Conservation (phyloP, 371 early-diverging fungal species). For the Mortierella sp. region DNA sequence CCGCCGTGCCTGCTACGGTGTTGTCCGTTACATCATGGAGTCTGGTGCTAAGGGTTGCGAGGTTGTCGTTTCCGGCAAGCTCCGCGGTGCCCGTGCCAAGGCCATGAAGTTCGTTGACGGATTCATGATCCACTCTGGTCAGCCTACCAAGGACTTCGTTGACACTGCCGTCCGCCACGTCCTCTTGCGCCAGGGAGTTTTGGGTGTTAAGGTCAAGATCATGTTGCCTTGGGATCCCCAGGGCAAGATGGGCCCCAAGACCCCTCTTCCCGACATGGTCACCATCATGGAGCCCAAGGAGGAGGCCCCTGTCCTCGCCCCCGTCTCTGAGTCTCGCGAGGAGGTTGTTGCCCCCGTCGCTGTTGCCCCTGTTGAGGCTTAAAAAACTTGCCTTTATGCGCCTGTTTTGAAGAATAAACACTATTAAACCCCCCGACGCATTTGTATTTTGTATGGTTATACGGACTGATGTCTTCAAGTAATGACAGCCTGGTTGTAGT, state of each 20-base stretch:
- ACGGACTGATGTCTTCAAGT: not conserved
- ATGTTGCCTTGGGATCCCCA: conserved; percentile 98
- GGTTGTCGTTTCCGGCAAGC: conserved; percentile 99
- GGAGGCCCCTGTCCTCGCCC: conserved; percentile 77
- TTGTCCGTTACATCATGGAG: conserved; percentile 99
- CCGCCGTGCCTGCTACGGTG: conserved; percentile 98
- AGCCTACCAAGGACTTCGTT: conserved; percentile 98
- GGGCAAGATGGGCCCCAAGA: conserved; percentile 97
- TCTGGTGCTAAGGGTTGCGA: conserved; percentile 99
- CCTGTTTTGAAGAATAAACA: conserved; percentile 35
- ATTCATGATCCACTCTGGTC: conserved; percentile 99
- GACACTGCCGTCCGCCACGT: conserved; percentile 99
- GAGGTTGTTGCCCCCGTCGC: conserved; percentile 60
- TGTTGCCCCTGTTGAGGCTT: conserved; percentile 57
- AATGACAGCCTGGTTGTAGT: too few relatives aligned
- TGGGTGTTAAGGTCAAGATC: conserved; percentile 99
- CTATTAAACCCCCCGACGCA: conserved; percentile 7
- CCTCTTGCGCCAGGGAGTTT: conserved; percentile 99
- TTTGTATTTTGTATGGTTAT: not conserved
- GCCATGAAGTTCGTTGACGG: conserved; percentile 99
- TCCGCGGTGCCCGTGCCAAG: conserved; percentile 99
- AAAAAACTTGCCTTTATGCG: conserved; percentile 37
- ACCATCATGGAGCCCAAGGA: conserved; percentile 97
- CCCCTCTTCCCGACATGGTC: conserved; percentile 97
- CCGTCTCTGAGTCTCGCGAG: conserved; percentile 79